phyloP scores from a whole-genome alignment of 1,284 basidiomycete genomes.

The Malassezia furfur region DNA sequence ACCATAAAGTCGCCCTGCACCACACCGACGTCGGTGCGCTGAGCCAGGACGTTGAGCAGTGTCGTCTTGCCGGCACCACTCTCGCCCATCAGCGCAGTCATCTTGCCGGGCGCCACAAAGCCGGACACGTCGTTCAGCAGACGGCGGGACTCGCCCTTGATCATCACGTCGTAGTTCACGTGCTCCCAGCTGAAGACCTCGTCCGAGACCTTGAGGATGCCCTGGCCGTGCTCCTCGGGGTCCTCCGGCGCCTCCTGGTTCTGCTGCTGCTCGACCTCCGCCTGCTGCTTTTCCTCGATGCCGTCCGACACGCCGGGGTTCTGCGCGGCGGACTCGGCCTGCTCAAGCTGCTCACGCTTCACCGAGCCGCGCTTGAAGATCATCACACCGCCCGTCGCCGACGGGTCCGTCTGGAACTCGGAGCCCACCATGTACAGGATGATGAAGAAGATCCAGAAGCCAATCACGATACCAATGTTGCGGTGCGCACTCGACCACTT shows the following conservation, averaged over 20 bases:
- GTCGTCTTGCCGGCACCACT: conserved; percentile 43
- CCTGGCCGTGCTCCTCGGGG: conserved; percentile 4
- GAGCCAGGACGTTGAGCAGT: conserved; percentile 34
- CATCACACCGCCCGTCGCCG: conserved; percentile 31
- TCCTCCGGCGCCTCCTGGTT: conserved; percentile 2
- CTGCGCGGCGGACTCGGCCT: not conserved
- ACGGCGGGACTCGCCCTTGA: conserved; percentile 30
- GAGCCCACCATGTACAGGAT: conserved; percentile 26
- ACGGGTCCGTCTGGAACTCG: conserved; percentile 33
- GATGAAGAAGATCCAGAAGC: conserved; percentile 28
- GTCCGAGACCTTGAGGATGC: conserved; percentile 23
- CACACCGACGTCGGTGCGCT: conserved; percentile 29
- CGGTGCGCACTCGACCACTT: conserved; percentile 19
- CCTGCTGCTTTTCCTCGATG: not conserved
- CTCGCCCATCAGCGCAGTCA: conserved; percentile 40
- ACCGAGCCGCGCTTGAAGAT: conserved; percentile 28
- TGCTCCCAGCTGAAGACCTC: conserved; percentile 32
- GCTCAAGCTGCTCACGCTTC: not conserved
- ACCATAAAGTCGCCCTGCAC: conserved; percentile 26
- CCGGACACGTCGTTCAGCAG: conserved; percentile 50
- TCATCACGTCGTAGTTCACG: conserved; percentile 29
- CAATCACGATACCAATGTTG: conserved; percentile 36
- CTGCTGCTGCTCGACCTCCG: not conserved
- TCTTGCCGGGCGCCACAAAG: conserved; percentile 31
- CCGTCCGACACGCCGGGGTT: not conserved